Evolutionary conservation across 331 rosid species (phyloP).

Genomic region (Stylosanthes scabra): DNA sequence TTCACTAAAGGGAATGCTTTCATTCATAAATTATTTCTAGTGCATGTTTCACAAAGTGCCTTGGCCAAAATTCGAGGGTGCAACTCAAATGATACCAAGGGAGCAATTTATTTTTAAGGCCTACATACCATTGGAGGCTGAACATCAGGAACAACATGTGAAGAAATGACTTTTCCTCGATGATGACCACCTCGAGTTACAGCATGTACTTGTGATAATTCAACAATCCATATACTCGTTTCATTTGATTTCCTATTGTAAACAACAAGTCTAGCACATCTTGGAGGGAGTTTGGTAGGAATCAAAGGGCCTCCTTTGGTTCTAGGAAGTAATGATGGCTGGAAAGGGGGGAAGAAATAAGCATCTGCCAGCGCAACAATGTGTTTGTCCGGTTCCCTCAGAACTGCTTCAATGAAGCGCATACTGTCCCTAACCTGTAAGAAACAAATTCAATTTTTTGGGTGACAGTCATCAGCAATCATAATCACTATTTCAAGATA

Average conservation of each 20-base stretch:
- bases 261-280: constrained; percentile 89
- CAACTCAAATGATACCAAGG: constrained; percentile 16
- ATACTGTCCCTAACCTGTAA: constrained; percentile 83
- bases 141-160: constrained; percentile 81
- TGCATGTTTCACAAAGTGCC: background rate
- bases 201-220: constrained; percentile 94
- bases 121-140: constrained; percentile 94
- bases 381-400: constrained; percentile 75
- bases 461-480: constrained; percentile 10
- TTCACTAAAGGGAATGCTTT: constrained; percentile 9
- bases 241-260: constrained; percentile 85
- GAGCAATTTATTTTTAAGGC: background rate
- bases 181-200: constrained; percentile 98
- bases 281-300: constrained; percentile 92
- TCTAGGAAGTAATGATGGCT: constrained; percentile 91
- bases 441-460: constrained; percentile 11
- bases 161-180: constrained; percentile 91
- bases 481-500: constrained; percentile 31
- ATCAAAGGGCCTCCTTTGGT: constrained; percentile 85
- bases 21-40: constrained; percentile 12
- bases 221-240: constrained; percentile 84
- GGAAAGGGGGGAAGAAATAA: constrained; percentile 89
- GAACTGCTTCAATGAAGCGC: constrained; percentile 81
- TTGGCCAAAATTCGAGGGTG: background rate
- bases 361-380: constrained; percentile 92